A percentile compares a stretch with the other conserved stretches of the same genome.
Evolutionary conservation across 2,329 filamentous ascomycete species (phyloP).

Genomic region (Fusarium dlaminii): DNA sequence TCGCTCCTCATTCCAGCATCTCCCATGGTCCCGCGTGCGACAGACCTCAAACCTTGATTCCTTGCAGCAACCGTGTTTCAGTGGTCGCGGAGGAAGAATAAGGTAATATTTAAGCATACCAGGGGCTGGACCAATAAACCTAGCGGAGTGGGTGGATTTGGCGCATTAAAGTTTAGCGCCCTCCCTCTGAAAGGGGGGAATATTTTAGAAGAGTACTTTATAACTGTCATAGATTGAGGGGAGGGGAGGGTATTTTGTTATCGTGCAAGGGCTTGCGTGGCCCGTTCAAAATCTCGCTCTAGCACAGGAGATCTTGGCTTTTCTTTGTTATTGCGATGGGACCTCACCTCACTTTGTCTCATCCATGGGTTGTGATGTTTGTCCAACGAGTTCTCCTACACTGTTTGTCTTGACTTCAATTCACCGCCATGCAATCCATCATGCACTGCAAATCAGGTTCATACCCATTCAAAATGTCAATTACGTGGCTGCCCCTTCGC

Average conservation of each 20-base stretch:
- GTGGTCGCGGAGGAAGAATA: slow-evolving; percentile 30
- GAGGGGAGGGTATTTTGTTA: background rate
- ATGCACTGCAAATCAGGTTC: slow-evolving; percentile 10
- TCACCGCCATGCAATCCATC: background rate
- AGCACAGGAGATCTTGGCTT: slow-evolving; percentile 13
- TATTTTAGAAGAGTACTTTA: background rate
- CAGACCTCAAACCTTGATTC: background rate
- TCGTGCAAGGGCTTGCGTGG: slow-evolving; percentile 25
- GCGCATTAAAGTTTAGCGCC: slow-evolving; percentile 41
- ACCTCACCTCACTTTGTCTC: background rate
- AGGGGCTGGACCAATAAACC: slow-evolving; percentile 19
- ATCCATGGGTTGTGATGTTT: background rate
- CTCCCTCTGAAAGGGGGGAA: background rate
- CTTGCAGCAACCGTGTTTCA: slow-evolving; percentile 25
- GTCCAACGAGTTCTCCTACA: background rate
- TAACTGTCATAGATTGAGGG: no score
- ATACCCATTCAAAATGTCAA: background rate
- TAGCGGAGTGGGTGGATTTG: slow-evolving; percentile 15
- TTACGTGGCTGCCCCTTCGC: slow-evolving; percentile 33
- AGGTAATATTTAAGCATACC: slow-evolving; percentile 45
- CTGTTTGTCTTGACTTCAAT: background rate
- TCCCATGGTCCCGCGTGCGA: no score
- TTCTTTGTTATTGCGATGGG: slow-evolving; percentile 19
- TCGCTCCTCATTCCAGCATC: background rate
- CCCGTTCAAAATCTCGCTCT: slow-evolving; percentile 10